A percentile compares a stretch with the other conserved stretches of the same genome.
Conservation (phyloP, 345 rosid species). For the Acer negundo region DNA sequence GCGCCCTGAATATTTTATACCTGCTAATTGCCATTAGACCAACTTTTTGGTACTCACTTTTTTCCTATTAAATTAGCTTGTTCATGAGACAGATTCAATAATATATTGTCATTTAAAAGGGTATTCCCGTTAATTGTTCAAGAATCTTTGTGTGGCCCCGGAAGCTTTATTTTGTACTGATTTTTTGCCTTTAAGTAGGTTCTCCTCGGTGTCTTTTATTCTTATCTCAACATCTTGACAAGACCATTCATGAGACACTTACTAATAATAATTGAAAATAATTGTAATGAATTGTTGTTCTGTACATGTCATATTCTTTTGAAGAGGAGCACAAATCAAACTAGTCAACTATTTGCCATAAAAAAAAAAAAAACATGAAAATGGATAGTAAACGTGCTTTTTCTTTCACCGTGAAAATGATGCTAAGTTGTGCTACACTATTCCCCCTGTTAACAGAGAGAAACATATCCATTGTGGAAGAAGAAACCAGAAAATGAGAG, state of each 20-base stretch:
- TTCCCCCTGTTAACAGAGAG: background rate
- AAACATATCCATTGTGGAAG: too few species aligned
- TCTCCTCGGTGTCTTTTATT: background rate
- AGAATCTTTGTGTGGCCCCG: background rate
- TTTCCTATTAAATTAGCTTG: constrained; percentile 5
- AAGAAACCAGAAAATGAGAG: too few species aligned
- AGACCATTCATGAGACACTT: constrained; percentile 3
- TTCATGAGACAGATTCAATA: background rate
- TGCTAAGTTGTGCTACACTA: background rate
- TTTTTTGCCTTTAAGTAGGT: background rate
- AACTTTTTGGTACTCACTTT: background rate
- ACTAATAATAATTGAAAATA: background rate
- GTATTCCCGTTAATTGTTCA: background rate
- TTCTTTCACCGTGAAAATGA: background rate
- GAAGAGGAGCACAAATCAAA: background rate
- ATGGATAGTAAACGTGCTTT: background rate
- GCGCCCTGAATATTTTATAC: background rate
- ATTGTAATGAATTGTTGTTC: background rate
- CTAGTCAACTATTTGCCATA: background rate
- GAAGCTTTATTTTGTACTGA: background rate
- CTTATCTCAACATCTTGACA: background rate
- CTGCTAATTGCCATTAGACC: background rate
- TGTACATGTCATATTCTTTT: background rate
- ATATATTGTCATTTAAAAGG: background rate
- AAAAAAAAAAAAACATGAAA: background rate